Evolutionary conservation across 1,284 basidiomycete species (phyloP).

Genomic region (Ustilago nuda): DNA sequence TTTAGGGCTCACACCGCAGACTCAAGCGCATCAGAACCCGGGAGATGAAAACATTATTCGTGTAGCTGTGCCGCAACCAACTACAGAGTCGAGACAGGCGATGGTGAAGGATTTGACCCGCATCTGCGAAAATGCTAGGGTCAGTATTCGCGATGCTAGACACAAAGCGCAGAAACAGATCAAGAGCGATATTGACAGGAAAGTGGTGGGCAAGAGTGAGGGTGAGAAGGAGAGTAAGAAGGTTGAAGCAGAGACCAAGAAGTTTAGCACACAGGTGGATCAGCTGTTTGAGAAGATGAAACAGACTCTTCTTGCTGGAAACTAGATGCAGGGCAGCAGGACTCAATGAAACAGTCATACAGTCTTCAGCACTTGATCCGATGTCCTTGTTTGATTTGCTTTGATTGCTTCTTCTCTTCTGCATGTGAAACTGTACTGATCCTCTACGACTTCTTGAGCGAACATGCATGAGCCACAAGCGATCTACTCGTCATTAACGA

Average conservation of each 20-base stretch:
- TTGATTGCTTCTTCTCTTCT: neutral
- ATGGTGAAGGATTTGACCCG: conserved; percentile 61
- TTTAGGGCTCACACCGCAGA: conserved; percentile 61
- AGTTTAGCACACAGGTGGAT: conserved; percentile 52
- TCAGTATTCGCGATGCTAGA: conserved; percentile 58
- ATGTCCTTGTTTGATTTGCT: neutral
- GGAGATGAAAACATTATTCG: conserved; percentile 62
- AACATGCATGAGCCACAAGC: neutral
- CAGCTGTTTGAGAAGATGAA: conserved; percentile 60
- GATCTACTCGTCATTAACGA: neutral
- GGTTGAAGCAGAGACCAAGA: conserved; percentile 61
- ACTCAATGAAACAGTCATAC: neutral
- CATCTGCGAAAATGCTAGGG: conserved; percentile 66
- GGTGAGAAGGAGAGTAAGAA: conserved; percentile 56
- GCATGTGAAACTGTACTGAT: neutral
- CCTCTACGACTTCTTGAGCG: neutral
- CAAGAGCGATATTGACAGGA: conserved; percentile 61
- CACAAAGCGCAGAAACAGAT: conserved; percentile 67
- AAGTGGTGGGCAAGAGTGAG: conserved; percentile 61
- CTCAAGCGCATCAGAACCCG: conserved; percentile 27
- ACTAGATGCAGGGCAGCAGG: neutral
- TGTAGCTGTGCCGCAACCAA: conserved; percentile 65
- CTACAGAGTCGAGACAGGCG: conserved; percentile 59
- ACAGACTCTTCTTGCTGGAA: conserved; percentile 33
- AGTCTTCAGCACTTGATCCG: neutral